Evolutionary conservation across 768 basidiomycete species (phyloP).

Genomic region (Mycena indigotica): DNA sequence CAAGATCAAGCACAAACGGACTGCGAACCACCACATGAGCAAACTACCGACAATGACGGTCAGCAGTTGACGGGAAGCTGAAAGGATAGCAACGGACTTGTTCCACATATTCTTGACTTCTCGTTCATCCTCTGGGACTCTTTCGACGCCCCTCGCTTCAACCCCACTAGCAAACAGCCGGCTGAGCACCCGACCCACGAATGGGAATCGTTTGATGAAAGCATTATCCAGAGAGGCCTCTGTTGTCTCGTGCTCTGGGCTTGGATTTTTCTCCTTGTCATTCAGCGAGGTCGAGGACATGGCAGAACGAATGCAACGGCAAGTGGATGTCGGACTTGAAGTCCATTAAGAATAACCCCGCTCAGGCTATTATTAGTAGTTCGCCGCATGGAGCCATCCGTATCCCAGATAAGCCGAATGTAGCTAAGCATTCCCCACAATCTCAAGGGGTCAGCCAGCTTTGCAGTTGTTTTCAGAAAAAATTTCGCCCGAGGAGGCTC

Average conservation of each 20-base stretch:
- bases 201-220: conserved; percentile 33
- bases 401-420: not conserved
- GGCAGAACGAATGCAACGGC: not conserved
- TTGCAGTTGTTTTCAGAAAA: too few relatives aligned
- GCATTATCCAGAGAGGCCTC: conserved; percentile 32
- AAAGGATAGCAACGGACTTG: conserved; percentile 33
- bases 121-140: conserved; percentile 52
- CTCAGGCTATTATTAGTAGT: not conserved
- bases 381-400: too few relatives aligned
- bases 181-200: conserved; percentile 33
- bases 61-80: conserved; percentile 3
- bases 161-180: conserved; percentile 50
- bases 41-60: conserved; percentile 30
- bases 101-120: conserved; percentile 48
- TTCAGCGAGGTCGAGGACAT: conserved; percentile 9
- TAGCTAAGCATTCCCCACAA: too few relatives aligned
- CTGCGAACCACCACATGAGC: conserved; percentile 47
- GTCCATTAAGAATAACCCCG: too few relatives aligned
- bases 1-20: not conserved
- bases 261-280: conserved; percentile 14
- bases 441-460: too few relatives aligned
- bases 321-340: too few relatives aligned
- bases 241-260: not conserved
- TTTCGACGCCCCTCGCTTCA: conserved; percentile 57
- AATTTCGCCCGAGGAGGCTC: too few relatives aligned